Base-by-base conservation (phyloP, 2,329 filamentous ascomycete species). In the Aspergillus oerlinghausenensis region DNA sequence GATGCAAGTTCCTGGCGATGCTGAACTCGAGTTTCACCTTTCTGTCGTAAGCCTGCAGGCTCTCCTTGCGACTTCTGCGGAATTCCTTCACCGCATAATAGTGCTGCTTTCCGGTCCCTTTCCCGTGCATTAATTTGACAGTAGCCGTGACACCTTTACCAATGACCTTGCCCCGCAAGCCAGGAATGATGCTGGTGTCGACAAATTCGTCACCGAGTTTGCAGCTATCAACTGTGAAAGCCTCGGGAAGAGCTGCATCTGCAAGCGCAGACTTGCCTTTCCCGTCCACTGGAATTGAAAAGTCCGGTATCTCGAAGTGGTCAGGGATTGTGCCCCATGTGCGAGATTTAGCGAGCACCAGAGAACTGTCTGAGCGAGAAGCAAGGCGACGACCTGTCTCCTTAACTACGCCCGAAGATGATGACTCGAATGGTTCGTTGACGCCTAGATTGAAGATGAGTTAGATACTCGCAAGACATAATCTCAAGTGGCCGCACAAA, bases 21-120 rank as follows among this genome's bases (percentile, higher is more conserved):
- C 87, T 90, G 76, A 86, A 96, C 71, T 96, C 92, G 1, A 89
- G 92, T 73, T 93, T 95, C 77, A 96, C 89, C 79, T 95, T 94
- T 74, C 90, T 88, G 63, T 89, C 84, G 72, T 95, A 95, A 51
- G 94, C 89, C 29, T 85, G 82, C 60, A 84, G 79, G 9, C 83
- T 85, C 70, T 96, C 91, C 43, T 82, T 80, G 35, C 82, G 80
- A 38, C 85, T 85, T 62, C 84, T 83, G 10, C 90, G 85, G 71
- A 95, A 96, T 67, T 94, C 89, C 76, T 96, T 96, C 64, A 95
- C 90, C 0, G 92, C 92, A 63, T 88, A 92, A 23, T 52, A 52
- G 7, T 91, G 86, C 42, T 79, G 70, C 26, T 70, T 79, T 4
- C 81, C 76, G 57, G 77, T 82, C 32, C 85, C 86, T 70, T 88